Conservation (phyloP, 1,284 basidiomycete genomes). For the Puccinia triticina region DNA sequence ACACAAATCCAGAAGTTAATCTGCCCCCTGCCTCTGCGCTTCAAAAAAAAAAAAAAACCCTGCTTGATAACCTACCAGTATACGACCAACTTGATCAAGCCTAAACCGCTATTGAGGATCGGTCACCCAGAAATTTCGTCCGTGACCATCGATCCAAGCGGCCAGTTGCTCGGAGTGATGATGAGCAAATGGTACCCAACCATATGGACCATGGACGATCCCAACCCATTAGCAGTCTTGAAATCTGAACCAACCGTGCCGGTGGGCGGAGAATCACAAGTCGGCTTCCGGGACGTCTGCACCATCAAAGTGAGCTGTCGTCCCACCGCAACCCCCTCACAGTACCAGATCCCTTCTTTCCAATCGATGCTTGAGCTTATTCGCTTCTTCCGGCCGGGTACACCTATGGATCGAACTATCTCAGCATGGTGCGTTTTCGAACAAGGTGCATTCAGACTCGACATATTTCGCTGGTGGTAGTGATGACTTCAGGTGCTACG, state of each 20-base stretch:
- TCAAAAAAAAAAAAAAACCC: background rate
- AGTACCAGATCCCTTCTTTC: background rate
- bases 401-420: background rate
- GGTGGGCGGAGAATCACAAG: background rate
- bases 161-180: constrained; percentile 29
- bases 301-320: constrained; percentile 37
- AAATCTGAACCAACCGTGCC: constrained; percentile 12
- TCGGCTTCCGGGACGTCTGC: constrained; percentile 23
- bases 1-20: background rate
- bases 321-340: background rate
- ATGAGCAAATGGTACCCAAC: constrained; percentile 47
- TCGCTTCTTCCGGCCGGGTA: background rate
- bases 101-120: constrained; percentile 8
- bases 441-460: constrained; percentile 17
- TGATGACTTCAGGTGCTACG: constrained; percentile 45
- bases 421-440: constrained; percentile 48
- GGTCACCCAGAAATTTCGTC: constrained; percentile 37
- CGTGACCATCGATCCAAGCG: constrained; percentile 26
- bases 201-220: constrained; percentile 25
- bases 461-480: constrained; percentile 32
- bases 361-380: background rate
- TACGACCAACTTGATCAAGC: constrained; percentile 31
- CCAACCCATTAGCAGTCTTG: constrained; percentile 35
- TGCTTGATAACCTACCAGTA: background rate
- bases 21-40: background rate